Base-by-base conservation (phyloP, 164 flowering plant species). In the Vitis cinerea region DNA sequence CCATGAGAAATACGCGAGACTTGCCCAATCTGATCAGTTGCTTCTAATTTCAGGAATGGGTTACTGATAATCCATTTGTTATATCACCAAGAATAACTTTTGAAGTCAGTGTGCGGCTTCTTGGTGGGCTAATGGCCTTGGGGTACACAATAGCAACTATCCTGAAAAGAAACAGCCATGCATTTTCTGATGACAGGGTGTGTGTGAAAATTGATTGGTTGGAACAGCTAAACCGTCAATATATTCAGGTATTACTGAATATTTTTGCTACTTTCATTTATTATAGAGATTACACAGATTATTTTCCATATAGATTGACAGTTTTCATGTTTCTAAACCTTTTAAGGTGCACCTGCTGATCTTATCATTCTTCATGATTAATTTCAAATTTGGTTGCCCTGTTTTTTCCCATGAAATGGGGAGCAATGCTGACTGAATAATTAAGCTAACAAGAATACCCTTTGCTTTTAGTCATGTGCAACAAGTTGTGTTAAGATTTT, bases 81-180 rank as follows among this genome's bases (percentile, higher is more conserved):
- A 96, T 96, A 75, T 96, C 99, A 10, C 99, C 99, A 65, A 86
- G 99, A 80, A 92, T 96, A 66, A 90, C 91, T 63, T 96, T 96
- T 81, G 98, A 92, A 86, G 99, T 93, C 50, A 92, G 97, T 74
- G 99, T 96, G 62, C 89, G 97, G 29, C 97, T 96, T 79, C 97
- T 96, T 70, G 98, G 99, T 74, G 99, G 99, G 27, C 79, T 96
- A 57, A 96, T 96, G 99, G 97, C 98, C 54, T 79, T 96, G 84
- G 99, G 99, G 49, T 96, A 96, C 82, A 93, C 98, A 9, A 93
- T 96, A 66, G 98, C 99, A 50, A 78, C 99, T 58, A 96, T 96
- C 53, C 83, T 96, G 66, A 91, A 93, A 81, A 88, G 99, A 87
- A 87, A 75, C 74, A 96, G 99, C 81, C 98, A 93, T 79, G 87